These are phyloP conservation scores for Sugiyamaella americana DNA, from an alignment of 805 yeast genomes.

Conservation along the genomic window DNA sequence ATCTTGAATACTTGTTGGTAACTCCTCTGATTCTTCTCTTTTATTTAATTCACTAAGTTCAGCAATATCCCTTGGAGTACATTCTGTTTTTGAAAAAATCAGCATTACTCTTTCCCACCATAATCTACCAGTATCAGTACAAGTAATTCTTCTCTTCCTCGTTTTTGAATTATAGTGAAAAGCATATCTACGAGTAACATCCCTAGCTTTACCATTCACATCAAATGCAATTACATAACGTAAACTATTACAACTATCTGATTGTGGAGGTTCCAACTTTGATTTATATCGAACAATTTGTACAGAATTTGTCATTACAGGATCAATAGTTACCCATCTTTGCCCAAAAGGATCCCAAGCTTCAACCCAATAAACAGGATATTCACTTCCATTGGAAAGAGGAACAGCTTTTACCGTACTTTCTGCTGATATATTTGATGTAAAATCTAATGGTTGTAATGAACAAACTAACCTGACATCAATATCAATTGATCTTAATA, in stretches of 20 bases:
- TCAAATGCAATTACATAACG: constrained; percentile 78
- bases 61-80: constrained; percentile 32
- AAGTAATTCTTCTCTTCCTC: constrained; percentile 63
- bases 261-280: constrained; percentile 66
- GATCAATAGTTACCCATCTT: constrained; percentile 84
- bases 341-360: constrained; percentile 75
- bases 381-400: constrained; percentile 22
- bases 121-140: constrained; percentile 45
- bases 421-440: constrained; percentile 25
- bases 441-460: constrained; percentile 85
- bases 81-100: constrained; percentile 23
- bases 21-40: constrained; percentile 68
- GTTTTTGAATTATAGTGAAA: constrained; percentile 66
- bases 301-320: constrained; percentile 55
- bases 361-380: constrained; percentile 88
- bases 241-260: constrained; percentile 51
- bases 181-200: constrained; percentile 81
- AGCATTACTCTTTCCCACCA: constrained; percentile 56
- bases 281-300: constrained; percentile 56
- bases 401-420: background rate
- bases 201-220: constrained; percentile 56
- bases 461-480: constrained; percentile 74
- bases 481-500: constrained; percentile 64
- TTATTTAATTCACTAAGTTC: constrained; percentile 58
- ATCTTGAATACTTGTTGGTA: constrained; percentile 79